A percentile compares a stretch with the other conserved stretches of the same genome.
Conservation (phyloP, 2,329 filamentous ascomycete species). For the Aspergillus quadricinctus region DNA sequence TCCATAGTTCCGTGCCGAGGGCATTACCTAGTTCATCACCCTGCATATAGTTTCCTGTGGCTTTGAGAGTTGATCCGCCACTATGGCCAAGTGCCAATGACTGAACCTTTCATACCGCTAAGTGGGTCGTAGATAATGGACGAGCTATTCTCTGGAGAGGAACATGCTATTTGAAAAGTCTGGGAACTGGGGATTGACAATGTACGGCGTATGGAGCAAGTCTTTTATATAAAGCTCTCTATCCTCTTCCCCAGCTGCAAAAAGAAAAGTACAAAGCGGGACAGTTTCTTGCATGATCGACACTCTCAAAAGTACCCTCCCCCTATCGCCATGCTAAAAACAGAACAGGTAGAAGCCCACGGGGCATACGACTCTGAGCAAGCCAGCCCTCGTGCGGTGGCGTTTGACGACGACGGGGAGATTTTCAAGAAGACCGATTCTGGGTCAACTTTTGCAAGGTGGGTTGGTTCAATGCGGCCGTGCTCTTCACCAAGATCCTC, state of each 20-base stretch:
- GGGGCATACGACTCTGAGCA: background rate
- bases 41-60: too few relatives aligned
- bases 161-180: background rate
- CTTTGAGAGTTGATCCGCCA: too few relatives aligned
- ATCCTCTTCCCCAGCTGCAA: background rate
- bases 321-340: background rate
- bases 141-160: background rate
- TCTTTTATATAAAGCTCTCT: too few relatives aligned
- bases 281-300: too few relatives aligned
- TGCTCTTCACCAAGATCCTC: slow-evolving; percentile 45
- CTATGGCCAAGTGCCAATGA: too few relatives aligned
- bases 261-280: background rate
- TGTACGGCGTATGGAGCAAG: too few relatives aligned
- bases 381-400: background rate
- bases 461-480: slow-evolving; percentile 44
- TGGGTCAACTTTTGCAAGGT: slow-evolving; percentile 47
- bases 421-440: slow-evolving; percentile 44
- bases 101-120: too few relatives aligned
- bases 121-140: too few relatives aligned
- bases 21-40: too few relatives aligned
- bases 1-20: too few relatives aligned
- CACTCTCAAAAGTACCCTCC: too few relatives aligned
- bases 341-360: background rate
- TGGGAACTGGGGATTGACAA: too few relatives aligned
- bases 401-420: slow-evolving; percentile 22